Base-by-base conservation (phyloP, 441 rosid species). In the Erodium chrysanthum region DNA sequence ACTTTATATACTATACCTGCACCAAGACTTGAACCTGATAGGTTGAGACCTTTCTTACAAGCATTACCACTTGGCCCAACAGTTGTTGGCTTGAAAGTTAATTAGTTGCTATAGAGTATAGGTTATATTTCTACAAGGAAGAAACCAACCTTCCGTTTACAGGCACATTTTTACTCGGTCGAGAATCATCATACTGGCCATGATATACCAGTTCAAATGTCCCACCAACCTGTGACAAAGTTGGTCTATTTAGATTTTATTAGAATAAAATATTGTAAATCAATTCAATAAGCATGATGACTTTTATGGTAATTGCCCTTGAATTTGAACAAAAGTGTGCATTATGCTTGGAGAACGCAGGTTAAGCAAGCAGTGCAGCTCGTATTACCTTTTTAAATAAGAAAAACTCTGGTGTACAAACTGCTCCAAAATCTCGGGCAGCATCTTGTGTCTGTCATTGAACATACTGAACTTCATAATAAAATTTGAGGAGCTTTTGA, bases 191-290 rank as follows among this genome's bases (percentile, higher is more conserved):
- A 80, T 85, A 92, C 17, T 90, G 98, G 46, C 98, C 96, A 44
- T 86, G 98, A 85, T 90, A 92, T 61, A 87, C 88, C 46, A 92
- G 85, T 80, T 87, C 91, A 81, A 87, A 90, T 67, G 98, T 96
- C 82, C 98, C 83, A 52, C 96, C 96, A 71, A 82, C 92, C 96
- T 92, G 80, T 72, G 29, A 25, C 29, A 25, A 25, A 25, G 29
- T 25, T 25, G 29, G 2, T 25, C 29, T 25, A 25, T 25, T 25
- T 25, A 25, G 29, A 25, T 3, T 25, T 25, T 25, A 25, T 1
- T 25, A n/a, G n/a, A n/a, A n/a, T n/a, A n/a, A n/a, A n/a, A n/a
- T n/a, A 1, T 3, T 25, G 29, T 25, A 25, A 25, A 25, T 25
- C 29, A 25, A 25, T 25, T 25, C 29, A 25, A 25, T 25, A 25